These are phyloP conservation scores for Simplicillium sp. DNA, from an alignment of 2,329 filamentous ascomycete species.

Conservation along the genomic window DNA sequence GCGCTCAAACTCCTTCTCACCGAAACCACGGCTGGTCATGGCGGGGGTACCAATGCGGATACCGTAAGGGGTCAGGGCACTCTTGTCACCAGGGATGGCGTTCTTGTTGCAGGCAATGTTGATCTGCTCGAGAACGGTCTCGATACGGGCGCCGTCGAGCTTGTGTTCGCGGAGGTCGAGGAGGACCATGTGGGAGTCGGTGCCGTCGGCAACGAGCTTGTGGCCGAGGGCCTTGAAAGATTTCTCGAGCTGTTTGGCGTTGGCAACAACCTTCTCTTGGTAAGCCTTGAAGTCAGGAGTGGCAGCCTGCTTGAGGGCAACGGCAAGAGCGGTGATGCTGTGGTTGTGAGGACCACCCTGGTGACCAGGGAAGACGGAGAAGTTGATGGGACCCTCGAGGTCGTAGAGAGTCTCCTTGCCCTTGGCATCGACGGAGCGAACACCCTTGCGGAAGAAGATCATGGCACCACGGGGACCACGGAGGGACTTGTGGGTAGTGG, in stretches of 20 bases:
- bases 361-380: conserved; percentile 97
- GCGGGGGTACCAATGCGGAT: conserved; percentile 94
- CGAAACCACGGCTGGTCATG: conserved; percentile 95
- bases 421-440: conserved; percentile 83
- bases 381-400: conserved; percentile 93
- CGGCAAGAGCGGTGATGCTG: conserved; percentile 94
- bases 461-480: conserved; percentile 95
- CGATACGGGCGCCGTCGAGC: conserved; percentile 89
- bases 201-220: conserved; percentile 91
- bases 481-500: conserved; percentile 97
- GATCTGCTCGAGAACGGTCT: conserved; percentile 93
- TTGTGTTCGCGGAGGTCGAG: conserved; percentile 80
- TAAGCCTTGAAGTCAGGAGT: conserved; percentile 87
- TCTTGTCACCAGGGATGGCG: conserved; percentile 95
- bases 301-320: conserved; percentile 90
- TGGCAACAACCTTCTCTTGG: conserved; percentile 84
- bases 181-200: conserved; percentile 95
- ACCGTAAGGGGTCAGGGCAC: conserved; percentile 85
- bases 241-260: conserved; percentile 83
- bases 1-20: conserved; percentile 82
- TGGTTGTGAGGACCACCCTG: conserved; percentile 99
- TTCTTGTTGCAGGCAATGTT: conserved; percentile 99
- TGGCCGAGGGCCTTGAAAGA: conserved; percentile 82
- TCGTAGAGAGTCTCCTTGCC: conserved; percentile 88
- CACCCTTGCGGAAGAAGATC: conserved; percentile 99